Base-by-base conservation (phyloP, 148 eudicot genomes). In the Chenopodium suecicum region DNA sequence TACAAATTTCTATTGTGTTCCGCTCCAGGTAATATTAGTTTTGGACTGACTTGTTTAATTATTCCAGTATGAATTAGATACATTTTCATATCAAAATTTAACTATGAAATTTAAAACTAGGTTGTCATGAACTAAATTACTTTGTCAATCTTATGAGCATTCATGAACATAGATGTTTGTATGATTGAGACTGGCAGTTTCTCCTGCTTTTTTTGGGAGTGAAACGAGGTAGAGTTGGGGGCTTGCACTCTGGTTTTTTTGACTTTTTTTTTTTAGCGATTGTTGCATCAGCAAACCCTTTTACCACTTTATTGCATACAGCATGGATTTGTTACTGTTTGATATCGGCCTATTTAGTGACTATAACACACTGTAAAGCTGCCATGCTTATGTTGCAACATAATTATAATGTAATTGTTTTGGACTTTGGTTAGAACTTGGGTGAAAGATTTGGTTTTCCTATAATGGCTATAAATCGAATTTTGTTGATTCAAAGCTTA, bases 1-100 rank as follows among this genome's bases (percentile, higher is more conserved):
- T 74, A 81, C 88, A 80, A 96, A 91, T 81, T 96, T 96, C 78
- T 96, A 75, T 63, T 92, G 98, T 83, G 79, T 82, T n/a, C 99
- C 99, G 29, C 97, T 96, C 85, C 98, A 95, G 97, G 98, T 93
- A 82, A 77, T 72, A 64, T 34, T 66, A 25, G 20, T 19, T 22
- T 25, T 73, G 64, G 6, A 67, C 9, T 67, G 50, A 69, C 81
- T 34, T 79, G 62, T 70, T 17, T 81, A 41, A 46, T 16, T 74
- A 44, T 22, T 64, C 2, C 17, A 3, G n/a, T 25, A n/a, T 29
- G 37, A 65, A 46, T 66, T 20, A 23, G 29, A 46, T 74, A 74
- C 62, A 16, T 46, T 37, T 17, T 7, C n/a, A 46, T 46, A 2
- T 1, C 14, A 48, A 67, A 41, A 46, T 25, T 67, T 6, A 6